Evolutionary conservation across 371 early-diverging fungal species (phyloP).

Genomic region (Cladochytrium tenue): DNA sequence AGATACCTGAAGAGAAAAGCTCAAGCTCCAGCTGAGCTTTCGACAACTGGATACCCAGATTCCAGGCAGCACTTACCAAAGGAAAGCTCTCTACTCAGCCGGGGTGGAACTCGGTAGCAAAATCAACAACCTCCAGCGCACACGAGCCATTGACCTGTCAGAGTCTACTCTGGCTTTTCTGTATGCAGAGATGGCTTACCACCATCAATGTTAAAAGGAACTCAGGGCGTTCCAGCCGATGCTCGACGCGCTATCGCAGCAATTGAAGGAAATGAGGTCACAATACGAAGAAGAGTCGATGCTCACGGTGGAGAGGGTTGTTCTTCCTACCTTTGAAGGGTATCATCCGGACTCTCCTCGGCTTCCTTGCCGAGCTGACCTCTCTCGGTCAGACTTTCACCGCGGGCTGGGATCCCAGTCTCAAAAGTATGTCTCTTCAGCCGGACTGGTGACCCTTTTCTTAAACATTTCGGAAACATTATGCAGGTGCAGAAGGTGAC

Average conservation of each 20-base stretch:
- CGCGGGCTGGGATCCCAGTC: no score
- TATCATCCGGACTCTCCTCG: slow-evolving; percentile 16
- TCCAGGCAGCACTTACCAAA: neutral
- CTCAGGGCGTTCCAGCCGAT: slow-evolving; percentile 13
- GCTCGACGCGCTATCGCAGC: slow-evolving; percentile 11
- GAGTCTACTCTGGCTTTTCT: slow-evolving; percentile 7
- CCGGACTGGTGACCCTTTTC: no score
- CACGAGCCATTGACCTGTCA: slow-evolving; percentile 6
- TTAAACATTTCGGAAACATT: no score
- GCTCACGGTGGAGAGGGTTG: neutral
- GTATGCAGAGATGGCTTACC: slow-evolving; percentile 21
- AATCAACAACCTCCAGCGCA: slow-evolving; percentile 8
- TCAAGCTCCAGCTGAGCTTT: no score
- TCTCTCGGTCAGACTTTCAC: no score
- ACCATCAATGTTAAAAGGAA: slow-evolving; percentile 15
- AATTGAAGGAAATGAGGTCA: slow-evolving; percentile 5
- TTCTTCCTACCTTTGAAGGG: slow-evolving; percentile 1
- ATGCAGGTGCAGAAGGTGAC: no score
- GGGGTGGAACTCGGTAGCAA: slow-evolving; percentile 13
- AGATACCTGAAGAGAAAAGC: neutral
- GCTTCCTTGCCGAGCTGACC: no score
- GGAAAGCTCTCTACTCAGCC: slow-evolving; percentile 6
- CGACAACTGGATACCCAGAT: neutral
- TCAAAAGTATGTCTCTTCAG: no score
- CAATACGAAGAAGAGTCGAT: neutral